These are phyloP conservation scores for Astragalus membranaceus DNA, from an alignment of 306 rosid genomes.

Conservation along the genomic window DNA sequence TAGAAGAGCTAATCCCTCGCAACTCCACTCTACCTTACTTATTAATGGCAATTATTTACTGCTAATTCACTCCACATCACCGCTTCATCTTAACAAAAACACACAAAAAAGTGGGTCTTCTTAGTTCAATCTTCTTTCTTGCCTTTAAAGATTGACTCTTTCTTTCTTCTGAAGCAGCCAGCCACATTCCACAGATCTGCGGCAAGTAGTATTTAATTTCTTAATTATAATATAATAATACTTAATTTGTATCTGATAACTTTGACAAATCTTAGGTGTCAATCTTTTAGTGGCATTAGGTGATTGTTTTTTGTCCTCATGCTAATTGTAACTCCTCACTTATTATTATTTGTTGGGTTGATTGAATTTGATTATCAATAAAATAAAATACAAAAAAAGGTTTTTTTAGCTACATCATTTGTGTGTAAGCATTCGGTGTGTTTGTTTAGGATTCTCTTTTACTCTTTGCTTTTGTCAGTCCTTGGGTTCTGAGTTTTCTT, in stretches of 20 bases:
- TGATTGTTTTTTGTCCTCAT: conserved; percentile 7
- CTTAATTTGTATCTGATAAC: background rate
- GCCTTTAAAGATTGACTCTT: conserved; percentile 30
- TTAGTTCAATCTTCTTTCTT: conserved; percentile 30
- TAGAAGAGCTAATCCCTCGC: conserved; percentile 27
- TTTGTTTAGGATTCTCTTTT: conserved; percentile 47
- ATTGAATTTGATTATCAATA: conserved; percentile 9
- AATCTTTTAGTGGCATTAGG: conserved; percentile 21
- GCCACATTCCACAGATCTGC: conserved; percentile 28
- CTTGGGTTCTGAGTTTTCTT: conserved; percentile 42
- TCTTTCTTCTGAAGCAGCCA: conserved; percentile 39
- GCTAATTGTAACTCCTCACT: background rate
- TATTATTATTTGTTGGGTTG: background rate
- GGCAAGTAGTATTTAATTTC: background rate
- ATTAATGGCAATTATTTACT: conserved; percentile 23
- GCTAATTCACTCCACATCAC: conserved; percentile 31
- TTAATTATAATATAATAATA: background rate
- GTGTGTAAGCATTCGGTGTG: conserved; percentile 26
- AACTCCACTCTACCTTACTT: conserved; percentile 31
- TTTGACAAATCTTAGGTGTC: conserved; percentile 31
- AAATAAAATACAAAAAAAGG: background rate
- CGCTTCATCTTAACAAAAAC: conserved; percentile 1
- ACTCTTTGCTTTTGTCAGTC: conserved; percentile 60
- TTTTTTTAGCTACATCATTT: conserved; percentile 11
- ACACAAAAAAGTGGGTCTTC: conserved; percentile 11